Base-by-base conservation (phyloP, 129 eudicot genomes). In the Artemisia argyi region DNA sequence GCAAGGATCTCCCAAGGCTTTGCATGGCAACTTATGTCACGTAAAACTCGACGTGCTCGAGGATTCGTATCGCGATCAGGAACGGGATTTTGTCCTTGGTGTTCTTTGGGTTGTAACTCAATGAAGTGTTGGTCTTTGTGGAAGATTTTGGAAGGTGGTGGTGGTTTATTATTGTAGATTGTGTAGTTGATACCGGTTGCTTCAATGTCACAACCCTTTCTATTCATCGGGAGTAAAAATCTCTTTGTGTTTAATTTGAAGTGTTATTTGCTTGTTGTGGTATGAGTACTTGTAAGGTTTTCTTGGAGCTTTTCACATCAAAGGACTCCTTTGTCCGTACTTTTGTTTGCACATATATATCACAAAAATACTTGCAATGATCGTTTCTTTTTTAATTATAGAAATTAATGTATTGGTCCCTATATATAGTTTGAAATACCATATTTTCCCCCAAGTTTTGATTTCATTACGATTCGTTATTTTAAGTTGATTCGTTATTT, bases 1-100 rank as follows among this genome's bases (percentile, higher is more conserved):
- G 99, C 99, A 0, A 95, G 88, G 17, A 95, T 68, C 57, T 95
- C 99, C 87, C 88, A 88, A 19, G 97, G 96, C 59, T 95, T 95
- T 3, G 99, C 99, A 35, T 79, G 86, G 71, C 89, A 85, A 42
- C 59, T 83, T 46, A 95, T 93, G 28, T 88, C 85, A 16, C 82
- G 88, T 3, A 95, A 86, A 9, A 95, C 98, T 2, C 81, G 94
- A 5, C 90, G 86, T 12, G 79, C 65, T 15, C 76, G 51, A 0
- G 77, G 71, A 32, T 62, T 58, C 2, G 52, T 7, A 46, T 51
- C 48, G 11, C 13, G 28, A 58, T 76, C 55, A 11, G 55, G 57
- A 17, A 18, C 4, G 56, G 32, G 66, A 10, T 44, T 12, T 7
- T 47, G 55, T 10, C 28, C 60, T 13, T 68, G 26, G 4, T 7